Evolutionary conservation across 148 eudicot species (phyloP).

Genomic region (Euryodendron excelsum): DNA sequence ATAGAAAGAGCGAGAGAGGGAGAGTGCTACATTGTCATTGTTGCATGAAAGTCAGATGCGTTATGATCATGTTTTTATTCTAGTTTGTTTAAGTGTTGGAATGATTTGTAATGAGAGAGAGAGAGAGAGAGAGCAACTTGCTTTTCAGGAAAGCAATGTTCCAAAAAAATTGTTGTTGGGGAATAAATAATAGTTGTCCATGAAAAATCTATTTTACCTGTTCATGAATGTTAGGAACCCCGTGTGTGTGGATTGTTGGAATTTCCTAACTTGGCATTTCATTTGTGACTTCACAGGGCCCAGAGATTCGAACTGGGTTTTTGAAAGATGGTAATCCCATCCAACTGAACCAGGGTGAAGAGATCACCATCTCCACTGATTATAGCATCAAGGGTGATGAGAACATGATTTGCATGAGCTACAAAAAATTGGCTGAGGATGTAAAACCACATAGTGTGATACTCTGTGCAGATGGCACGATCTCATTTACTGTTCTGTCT

Average conservation of each 20-base stretch:
- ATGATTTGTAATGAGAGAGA: not conserved
- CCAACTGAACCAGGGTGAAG: slow-evolving; percentile 50
- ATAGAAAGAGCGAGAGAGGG: not conserved
- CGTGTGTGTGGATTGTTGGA: not conserved
- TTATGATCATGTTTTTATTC: not conserved
- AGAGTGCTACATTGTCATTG: not conserved
- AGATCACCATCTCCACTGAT: slow-evolving; percentile 53
- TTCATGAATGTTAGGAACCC: not conserved
- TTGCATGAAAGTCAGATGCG: not conserved
- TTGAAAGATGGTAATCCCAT: slow-evolving; percentile 47
- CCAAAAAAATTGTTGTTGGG: no score
- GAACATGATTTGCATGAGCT: slow-evolving; percentile 56
- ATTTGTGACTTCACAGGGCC: slow-evolving; percentile 35
- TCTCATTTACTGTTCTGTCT: slow-evolving; percentile 41
- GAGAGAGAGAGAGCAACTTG: no score
- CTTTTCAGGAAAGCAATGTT: no score
- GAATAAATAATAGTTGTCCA: not conserved
- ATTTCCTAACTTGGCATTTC: not conserved
- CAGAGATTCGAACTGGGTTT: slow-evolving; percentile 57
- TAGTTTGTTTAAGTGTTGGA: not conserved
- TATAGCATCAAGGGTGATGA: slow-evolving; percentile 47
- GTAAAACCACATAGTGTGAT: slow-evolving; percentile 46
- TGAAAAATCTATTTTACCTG: not conserved
- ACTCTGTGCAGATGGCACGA: slow-evolving; percentile 54
- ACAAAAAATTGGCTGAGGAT: slow-evolving; percentile 48